Percentiles rank a stretch among this genome's conserved stretches.
Evolutionary conservation across 176 grass and related monocot species (phyloP).

Genomic region (Thalia dealbata): DNA sequence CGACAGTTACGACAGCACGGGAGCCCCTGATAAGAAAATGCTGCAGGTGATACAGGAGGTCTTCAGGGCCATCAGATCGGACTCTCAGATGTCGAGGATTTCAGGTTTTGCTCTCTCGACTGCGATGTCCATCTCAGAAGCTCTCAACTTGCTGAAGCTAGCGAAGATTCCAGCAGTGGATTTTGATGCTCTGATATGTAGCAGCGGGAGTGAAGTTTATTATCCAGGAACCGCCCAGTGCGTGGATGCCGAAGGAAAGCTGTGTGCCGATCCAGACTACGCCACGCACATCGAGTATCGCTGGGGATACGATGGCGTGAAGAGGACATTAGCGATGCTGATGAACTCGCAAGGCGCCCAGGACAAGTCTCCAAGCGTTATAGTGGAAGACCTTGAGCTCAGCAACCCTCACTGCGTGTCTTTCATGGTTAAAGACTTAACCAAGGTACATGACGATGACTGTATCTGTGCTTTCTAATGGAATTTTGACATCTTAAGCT

Average conservation of each 20-base stretch:
- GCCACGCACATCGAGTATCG: constrained; percentile 11
- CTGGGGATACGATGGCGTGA: neutral
- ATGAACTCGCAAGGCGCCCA: neutral
- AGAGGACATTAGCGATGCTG: neutral
- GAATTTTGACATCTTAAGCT: too few species aligned
- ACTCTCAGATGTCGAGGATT: constrained; percentile 27
- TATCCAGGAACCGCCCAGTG: constrained; percentile 4
- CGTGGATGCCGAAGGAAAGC: neutral
- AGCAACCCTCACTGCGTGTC: constrained; percentile 7
- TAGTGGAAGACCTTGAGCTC: neutral
- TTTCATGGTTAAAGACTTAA: constrained; percentile 3
- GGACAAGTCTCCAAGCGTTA: neutral
- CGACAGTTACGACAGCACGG: constrained; percentile 21
- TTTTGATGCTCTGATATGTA: constrained; percentile 15
- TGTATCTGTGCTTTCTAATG: too few species aligned
- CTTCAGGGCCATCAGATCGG: constrained; percentile 35
- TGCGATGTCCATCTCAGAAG: constrained; percentile 1
- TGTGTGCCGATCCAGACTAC: constrained; percentile 7
- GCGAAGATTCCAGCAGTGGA: constrained; percentile 6
- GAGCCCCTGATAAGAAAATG: constrained; percentile 22
- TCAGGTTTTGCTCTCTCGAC: constrained; percentile 35
- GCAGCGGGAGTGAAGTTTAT: constrained; percentile 16
- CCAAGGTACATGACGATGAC: neutral
- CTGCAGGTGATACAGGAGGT: constrained; percentile 40
- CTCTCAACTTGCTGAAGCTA: neutral